phyloP scores from a whole-genome alignment of 257 asterid species.

The Leptodermis oblonga region DNA sequence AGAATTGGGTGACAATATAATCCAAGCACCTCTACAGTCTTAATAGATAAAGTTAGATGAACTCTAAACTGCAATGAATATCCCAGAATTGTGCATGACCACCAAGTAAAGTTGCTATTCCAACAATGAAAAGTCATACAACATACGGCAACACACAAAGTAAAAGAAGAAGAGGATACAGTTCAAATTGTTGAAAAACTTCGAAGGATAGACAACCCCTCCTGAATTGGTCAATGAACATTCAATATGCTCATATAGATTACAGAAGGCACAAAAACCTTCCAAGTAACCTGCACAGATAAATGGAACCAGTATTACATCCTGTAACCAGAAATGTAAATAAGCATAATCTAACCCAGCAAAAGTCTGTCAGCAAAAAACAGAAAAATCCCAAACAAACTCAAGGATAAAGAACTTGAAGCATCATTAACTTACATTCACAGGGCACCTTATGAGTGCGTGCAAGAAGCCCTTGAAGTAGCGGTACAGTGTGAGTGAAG shows the following conservation, averaged over 20 bases:
- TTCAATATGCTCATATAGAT: constrained; percentile 44
- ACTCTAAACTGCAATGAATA: neutral
- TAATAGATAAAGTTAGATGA: neutral
- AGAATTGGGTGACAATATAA: neutral
- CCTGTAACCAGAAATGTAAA: neutral
- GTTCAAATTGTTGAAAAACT: constrained; percentile 55
- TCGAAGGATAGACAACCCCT: constrained; percentile 41
- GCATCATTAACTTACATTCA: constrained; percentile 33
- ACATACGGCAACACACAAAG: neutral
- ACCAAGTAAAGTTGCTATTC: neutral
- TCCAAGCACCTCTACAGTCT: no score
- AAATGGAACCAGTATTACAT: neutral
- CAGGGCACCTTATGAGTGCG: constrained; percentile 29
- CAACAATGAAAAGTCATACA: neutral
- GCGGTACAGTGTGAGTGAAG: constrained; percentile 74
- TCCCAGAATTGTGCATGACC: neutral
- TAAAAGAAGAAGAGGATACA: constrained; percentile 57
- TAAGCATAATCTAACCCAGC: neutral
- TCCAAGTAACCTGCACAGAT: constrained; percentile 40
- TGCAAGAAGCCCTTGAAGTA: constrained; percentile 48
- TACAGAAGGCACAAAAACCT: constrained; percentile 48
- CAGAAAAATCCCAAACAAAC: neutral
- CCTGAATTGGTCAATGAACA: constrained; percentile 31
- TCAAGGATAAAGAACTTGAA: neutral
- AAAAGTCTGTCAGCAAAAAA: neutral